Conservation (phyloP, 2,329 filamentous ascomycete genomes). For the Diaporthe destruens region DNA sequence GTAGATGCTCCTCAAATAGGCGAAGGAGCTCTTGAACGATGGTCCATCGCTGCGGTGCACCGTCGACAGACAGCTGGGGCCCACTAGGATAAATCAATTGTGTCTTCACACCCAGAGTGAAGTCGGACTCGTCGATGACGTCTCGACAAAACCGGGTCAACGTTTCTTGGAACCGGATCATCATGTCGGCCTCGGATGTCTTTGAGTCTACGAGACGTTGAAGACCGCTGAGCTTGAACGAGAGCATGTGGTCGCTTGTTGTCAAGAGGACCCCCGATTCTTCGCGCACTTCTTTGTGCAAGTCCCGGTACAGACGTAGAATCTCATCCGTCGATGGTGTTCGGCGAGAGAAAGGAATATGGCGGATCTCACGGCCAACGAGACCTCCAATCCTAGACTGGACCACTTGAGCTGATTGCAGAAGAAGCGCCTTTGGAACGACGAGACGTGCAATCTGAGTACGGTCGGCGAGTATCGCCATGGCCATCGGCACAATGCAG, state of each 20-base stretch:
- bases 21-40: conserved; percentile 56
- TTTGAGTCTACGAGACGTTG: conserved; percentile 66
- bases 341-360: conserved; percentile 70
- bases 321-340: conserved; percentile 52
- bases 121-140: conserved; percentile 74
- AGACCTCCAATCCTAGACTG: conserved; percentile 68
- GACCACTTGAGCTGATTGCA: conserved; percentile 69
- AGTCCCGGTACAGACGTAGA: conserved; percentile 54
- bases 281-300: conserved; percentile 55
- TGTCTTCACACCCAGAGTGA: conserved; percentile 64
- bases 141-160: conserved; percentile 66
- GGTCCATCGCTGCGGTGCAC: conserved; percentile 65
- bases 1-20: conserved; percentile 55
- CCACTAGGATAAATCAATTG: conserved; percentile 71
- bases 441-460: conserved; percentile 64
- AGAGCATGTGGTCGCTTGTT: conserved; percentile 74
- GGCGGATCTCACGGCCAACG: conserved; percentile 63
- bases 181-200: conserved; percentile 55
- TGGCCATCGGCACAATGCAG: conserved; percentile 66
- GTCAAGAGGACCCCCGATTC: conserved; percentile 67
- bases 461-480: conserved; percentile 57
- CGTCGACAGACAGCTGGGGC: conserved; percentile 61
- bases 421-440: conserved; percentile 67
- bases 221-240: conserved; percentile 72
- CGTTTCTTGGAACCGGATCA: conserved; percentile 66